phyloP scores from a whole-genome alignment of 2,329 filamentous ascomycete species.

The Claviceps capensis region DNA sequence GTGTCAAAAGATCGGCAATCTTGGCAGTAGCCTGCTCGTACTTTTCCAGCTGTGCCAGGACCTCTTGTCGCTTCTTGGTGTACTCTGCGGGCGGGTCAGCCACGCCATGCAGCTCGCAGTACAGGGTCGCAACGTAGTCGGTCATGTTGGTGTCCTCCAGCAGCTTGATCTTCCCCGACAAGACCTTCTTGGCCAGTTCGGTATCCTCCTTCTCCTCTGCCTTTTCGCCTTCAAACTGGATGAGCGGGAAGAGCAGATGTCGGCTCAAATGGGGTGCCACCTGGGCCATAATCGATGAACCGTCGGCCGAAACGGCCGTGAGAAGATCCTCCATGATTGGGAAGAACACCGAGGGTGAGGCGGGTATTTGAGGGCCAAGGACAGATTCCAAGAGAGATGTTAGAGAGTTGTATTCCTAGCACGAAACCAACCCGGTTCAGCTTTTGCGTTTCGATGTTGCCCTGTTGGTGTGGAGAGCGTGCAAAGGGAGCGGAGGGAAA shows the following conservation, averaged over 20 bases:
- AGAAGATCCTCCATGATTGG: constrained; percentile 28
- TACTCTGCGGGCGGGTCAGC: constrained; percentile 73
- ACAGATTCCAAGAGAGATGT: background rate
- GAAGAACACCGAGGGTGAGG: background rate
- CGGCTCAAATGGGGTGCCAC: constrained; percentile 87
- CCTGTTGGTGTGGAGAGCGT: background rate
- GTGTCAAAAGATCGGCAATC: constrained; percentile 73
- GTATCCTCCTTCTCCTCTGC: constrained; percentile 59
- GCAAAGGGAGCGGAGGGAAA: background rate
- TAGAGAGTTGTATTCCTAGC: background rate
- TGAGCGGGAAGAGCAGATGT: constrained; percentile 89
- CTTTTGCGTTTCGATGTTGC: background rate
- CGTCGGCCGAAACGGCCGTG: constrained; percentile 44
- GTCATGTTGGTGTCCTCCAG: constrained; percentile 98
- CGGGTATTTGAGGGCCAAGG: no score
- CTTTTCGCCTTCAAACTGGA: constrained; percentile 78
- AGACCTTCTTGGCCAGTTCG: constrained; percentile 52
- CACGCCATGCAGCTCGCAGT: constrained; percentile 76
- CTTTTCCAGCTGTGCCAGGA: constrained; percentile 68
- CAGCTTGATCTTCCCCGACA: constrained; percentile 80
- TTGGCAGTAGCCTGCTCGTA: constrained; percentile 79
- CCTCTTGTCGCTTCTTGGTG: constrained; percentile 76
- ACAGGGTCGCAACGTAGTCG: constrained; percentile 86
- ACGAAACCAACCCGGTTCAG: background rate
- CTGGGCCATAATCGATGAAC: constrained; percentile 75